Percentiles rank a stretch among this genome's conserved stretches.
Evolutionary conservation across 2,329 filamentous ascomycete genomes (phyloP).

Genomic region (Aciculosporium take): DNA sequence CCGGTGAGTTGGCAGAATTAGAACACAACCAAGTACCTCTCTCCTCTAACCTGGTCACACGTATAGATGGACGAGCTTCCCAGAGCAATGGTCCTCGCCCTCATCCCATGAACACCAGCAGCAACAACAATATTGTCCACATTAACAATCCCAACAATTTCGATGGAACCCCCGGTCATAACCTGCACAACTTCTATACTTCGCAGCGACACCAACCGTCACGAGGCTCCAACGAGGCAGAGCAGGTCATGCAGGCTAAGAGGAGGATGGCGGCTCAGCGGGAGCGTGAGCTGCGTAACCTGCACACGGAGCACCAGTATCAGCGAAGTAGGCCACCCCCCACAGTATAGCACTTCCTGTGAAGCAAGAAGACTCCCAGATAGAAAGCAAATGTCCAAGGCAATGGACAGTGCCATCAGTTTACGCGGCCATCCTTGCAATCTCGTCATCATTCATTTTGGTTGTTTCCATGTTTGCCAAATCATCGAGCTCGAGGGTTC

Average conservation of each 20-base stretch:
- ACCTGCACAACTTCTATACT: slow-evolving; percentile 88
- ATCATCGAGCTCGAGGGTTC: slow-evolving; percentile 1
- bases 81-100: slow-evolving; percentile 53
- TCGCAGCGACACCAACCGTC: slow-evolving; percentile 81
- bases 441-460: slow-evolving; percentile 6
- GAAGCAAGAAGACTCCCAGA: slow-evolving; percentile 20
- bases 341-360: slow-evolving; percentile 49
- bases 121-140: slow-evolving; percentile 38
- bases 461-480: slow-evolving; percentile 4
- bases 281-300: slow-evolving; percentile 97
- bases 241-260: slow-evolving; percentile 98
- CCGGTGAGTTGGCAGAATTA: slow-evolving; percentile 1
- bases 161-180: slow-evolving; percentile 53
- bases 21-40: slow-evolving; percentile 3
- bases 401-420: slow-evolving; percentile 9
- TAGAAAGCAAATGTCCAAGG: slow-evolving; percentile 23
- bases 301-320: slow-evolving; percentile 99
- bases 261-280: slow-evolving; percentile 97
- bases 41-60: slow-evolving; percentile 11
- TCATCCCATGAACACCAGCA: slow-evolving; percentile 68
- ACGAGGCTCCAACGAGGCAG: slow-evolving; percentile 75
- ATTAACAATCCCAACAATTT: slow-evolving; percentile 65
- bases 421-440: slow-evolving; percentile 4
- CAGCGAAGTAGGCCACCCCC: slow-evolving; percentile 92
- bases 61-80: slow-evolving; percentile 55